A percentile compares a stretch with the other conserved stretches of the same genome.
phyloP scores from a whole-genome alignment of 306 rosid genomes.

The Cucurbita ficifolia region DNA sequence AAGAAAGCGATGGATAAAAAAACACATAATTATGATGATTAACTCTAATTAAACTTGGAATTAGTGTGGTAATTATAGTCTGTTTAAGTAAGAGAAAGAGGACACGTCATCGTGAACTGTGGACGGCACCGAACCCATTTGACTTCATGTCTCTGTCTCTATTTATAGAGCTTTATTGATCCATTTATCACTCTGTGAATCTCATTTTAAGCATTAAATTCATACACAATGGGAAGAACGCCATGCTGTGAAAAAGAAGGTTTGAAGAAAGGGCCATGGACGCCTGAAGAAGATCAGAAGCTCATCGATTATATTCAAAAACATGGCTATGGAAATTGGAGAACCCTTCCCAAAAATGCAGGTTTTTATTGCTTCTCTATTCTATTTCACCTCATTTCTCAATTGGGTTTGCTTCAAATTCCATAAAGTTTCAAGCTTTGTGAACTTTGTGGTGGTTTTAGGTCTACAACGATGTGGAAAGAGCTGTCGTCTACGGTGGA shows the following conservation, averaged over 20 bases:
- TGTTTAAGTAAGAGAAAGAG: neutral
- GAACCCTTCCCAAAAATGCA: slow-evolving; percentile 14
- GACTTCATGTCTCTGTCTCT: neutral
- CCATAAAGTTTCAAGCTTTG: neutral
- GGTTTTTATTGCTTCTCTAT: neutral
- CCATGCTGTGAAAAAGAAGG: slow-evolving; percentile 8
- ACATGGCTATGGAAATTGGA: slow-evolving; percentile 14
- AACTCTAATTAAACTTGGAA: neutral
- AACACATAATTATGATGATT: neutral
- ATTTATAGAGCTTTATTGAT: neutral
- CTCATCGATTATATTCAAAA: slow-evolving; percentile 6
- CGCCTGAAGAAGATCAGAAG: slow-evolving; percentile 14
- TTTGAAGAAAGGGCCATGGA: slow-evolving; percentile 13
- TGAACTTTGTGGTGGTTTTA: neutral
- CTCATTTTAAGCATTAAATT: neutral
- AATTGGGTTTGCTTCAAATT: neutral
- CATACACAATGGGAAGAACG: neutral
- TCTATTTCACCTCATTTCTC: neutral
- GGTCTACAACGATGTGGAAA: slow-evolving; percentile 10
- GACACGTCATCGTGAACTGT: slow-evolving; percentile 6
- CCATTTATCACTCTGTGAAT: neutral
- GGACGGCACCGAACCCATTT: slow-evolving; percentile 9
- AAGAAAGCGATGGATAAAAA: neutral
- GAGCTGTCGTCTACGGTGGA: slow-evolving; percentile 14
- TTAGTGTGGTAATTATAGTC: neutral